Base-by-base conservation (phyloP, 106 monocot genomes). In the Acorus calamus region DNA sequence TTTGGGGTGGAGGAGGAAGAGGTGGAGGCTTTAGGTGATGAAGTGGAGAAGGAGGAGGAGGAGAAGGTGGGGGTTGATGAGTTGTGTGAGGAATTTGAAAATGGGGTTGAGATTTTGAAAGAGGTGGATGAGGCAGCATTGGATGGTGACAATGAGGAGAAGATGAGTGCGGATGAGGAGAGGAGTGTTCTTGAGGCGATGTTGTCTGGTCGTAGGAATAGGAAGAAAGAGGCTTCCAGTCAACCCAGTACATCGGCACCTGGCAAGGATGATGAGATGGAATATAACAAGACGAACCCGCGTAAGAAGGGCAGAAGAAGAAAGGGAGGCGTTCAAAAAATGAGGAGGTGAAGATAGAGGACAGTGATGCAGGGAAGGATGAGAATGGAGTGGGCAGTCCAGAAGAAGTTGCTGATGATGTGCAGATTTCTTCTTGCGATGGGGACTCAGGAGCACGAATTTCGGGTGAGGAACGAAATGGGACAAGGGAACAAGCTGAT, bases 151-250 rank as follows among this genome's bases (percentile, higher is more conserved):
- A 49, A 8, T 14, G 71, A 70, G 3, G 49, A 59, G 52, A 55
- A 52, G 8, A 3, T 62, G 42, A 65, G 52, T 64, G 63, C 58
- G 7, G 72, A 76, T 52, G 84, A 81, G 60, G 91, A 79, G 56
- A 65, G 46, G 6, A 71, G 53, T 12, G 47, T 93, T 6, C 86
- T 89, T 53, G 82, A 89, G 63, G 78, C 83, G 14, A 86, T 86
- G 93, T 43, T 89, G 42, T 83, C 83, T 4, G 78, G 85, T 4
- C 76, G 48, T 3, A 83, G 69, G 58, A 71, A 65, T 67, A 79
- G 55, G 69, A 85, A 76, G 47, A 68, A 42, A 64, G 49, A 4
- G 11, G 41, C 12, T 46, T 2, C 56, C 5, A 61, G 53, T 54
- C 57, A 6, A 56, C 48, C 76, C 71, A 74, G 71, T 74, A 28